Base-by-base conservation (phyloP, 2,329 filamentous ascomycete genomes). In the Monosporascus sp. region DNA sequence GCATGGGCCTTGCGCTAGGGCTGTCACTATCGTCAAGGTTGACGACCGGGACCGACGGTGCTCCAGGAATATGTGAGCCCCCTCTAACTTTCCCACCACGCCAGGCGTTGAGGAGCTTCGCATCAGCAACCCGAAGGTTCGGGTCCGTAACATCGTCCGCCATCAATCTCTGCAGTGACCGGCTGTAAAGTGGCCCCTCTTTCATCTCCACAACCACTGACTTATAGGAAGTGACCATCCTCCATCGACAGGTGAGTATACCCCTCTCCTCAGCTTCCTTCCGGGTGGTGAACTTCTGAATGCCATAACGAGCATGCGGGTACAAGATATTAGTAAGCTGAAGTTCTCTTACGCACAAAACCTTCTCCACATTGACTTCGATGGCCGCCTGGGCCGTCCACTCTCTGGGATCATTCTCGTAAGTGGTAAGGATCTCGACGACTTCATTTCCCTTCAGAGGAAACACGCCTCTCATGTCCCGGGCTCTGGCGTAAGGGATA, bases 241-340 rank as follows among this genome's bases (percentile, higher is more conserved):
- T 75, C 75, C 77, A 85, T 3, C 83, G 72, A 51, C 79, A 82
- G 5, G 80, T 75, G 1, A 86, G 62, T 0, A 66, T 62, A 0
- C 70, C 75, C 15, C 67, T 59, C 1, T 64, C 53, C 11, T 64
- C 59, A 0, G 65, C 53, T 2, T 63, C 58, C 0, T 61, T 22
- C 1, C 58, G 58, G 11, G 31, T 35, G 0, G 47, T 49, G 37
- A 63, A 71, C 0, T 63, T 48, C 0, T 49, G 27, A 0, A 47
- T 22, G 0, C 65, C 50, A 7, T 67, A 69, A 1, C 68, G 63
- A 47, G 71, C 69, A 0, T 63, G 52, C 0, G 78, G 77, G 44
- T 75, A 83, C 0, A 65, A 59, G 0, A 73, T 64, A 53, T 89
- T 90, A 0, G 85, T 89, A 2, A 77, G 66, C 0, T 73, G 62